A percentile compares a stretch with the other conserved stretches of the same genome.
Evolutionary conservation across 306 rosid species (phyloP).

Genomic region (Spatholobus suberectus): DNA sequence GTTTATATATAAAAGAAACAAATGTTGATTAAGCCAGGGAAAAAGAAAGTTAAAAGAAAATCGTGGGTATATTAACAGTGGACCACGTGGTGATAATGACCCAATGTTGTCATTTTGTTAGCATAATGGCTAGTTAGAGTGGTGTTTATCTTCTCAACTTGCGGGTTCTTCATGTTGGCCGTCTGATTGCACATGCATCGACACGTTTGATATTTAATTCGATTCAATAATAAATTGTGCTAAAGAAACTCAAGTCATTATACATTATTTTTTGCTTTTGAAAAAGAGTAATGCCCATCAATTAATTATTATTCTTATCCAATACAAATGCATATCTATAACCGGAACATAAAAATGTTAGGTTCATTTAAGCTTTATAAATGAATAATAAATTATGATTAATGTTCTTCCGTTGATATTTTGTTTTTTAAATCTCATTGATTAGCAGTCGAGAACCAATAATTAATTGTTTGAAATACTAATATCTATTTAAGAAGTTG

Average conservation of each 20-base stretch:
- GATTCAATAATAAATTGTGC: neutral
- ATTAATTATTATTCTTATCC: neutral
- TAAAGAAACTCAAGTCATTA: neutral
- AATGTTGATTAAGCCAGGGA: constrained; percentile 34
- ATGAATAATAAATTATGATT: neutral
- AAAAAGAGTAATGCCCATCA: neutral
- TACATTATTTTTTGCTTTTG: neutral
- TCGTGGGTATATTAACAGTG: constrained; percentile 36
- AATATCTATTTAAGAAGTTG: too few relatives aligned
- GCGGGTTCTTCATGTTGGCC: neutral
- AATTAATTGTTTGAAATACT: too few relatives aligned
- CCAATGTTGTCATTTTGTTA: constrained; percentile 49
- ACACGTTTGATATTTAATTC: neutral
- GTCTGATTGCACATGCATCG: constrained; percentile 29
- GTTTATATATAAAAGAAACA: constrained; percentile 24
- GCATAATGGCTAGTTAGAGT: constrained; percentile 16
- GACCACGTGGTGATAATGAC: constrained; percentile 60
- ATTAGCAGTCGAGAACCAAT: too few relatives aligned
- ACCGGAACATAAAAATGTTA: neutral
- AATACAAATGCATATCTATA: neutral
- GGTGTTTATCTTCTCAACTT: constrained; percentile 46
- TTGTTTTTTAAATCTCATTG: too few relatives aligned
- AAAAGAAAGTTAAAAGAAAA: constrained; percentile 36
- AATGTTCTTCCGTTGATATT: neutral
- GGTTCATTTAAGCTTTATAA: neutral